Evolutionary conservation across 2,329 filamentous ascomycete species (phyloP).

Genomic region (Fusarium praegraminearum): DNA sequence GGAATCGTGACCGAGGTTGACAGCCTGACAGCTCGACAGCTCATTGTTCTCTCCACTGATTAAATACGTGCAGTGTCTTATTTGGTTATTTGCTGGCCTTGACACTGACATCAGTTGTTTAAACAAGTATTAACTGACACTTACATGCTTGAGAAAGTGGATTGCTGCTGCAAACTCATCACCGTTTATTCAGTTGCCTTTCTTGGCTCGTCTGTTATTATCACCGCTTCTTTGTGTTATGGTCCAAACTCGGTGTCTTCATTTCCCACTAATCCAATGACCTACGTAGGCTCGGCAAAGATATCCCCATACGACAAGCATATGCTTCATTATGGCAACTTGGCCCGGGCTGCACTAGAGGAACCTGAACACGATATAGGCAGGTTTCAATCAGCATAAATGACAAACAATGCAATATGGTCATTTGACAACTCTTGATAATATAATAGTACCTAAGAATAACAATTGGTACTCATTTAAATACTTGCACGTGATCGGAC

Average conservation of each 20-base stretch:
- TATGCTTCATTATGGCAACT: slow-evolving; percentile 18
- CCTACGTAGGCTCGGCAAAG: slow-evolving; percentile 19
- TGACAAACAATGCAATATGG: not conserved
- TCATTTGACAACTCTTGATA: not conserved
- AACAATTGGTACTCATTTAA: not conserved
- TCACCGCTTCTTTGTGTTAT: slow-evolving; percentile 14
- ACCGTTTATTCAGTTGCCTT: not conserved
- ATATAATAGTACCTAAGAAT: not conserved
- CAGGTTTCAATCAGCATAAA: not conserved
- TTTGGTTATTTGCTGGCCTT: not conserved
- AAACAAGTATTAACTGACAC: not conserved
- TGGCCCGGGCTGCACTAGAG: slow-evolving; percentile 5
- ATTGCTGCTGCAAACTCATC: not conserved
- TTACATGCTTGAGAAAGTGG: not conserved
- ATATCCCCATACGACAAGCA: slow-evolving; percentile 23
- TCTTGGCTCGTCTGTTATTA: slow-evolving; percentile 1
- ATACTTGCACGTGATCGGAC: slow-evolving; percentile 10
- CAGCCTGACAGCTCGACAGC: not conserved
- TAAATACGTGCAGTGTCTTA: slow-evolving; percentile 2
- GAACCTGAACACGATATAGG: not conserved
- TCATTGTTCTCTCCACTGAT: slow-evolving; percentile 27
- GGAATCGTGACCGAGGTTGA: slow-evolving; percentile 38
- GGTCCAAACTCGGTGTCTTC: slow-evolving; percentile 24
- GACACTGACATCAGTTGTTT: not conserved
- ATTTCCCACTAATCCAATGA: slow-evolving; percentile 42